Conservation (phyloP, 495 filamentous ascomycete species). For the Daldinia decipiens region DNA sequence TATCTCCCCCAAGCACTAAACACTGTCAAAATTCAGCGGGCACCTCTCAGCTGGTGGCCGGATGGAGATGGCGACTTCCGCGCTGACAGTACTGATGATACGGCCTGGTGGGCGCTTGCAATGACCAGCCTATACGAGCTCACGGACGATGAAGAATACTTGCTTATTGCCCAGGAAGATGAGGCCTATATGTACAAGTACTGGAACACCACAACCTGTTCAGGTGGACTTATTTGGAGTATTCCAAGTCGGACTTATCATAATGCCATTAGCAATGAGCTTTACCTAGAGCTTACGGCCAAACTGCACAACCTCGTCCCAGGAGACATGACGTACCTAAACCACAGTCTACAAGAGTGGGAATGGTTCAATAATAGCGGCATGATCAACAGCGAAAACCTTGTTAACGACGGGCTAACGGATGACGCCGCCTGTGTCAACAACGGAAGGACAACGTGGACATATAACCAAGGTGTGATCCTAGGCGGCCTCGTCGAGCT, state of each 20-base stretch:
- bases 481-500: slow-evolving; percentile 73
- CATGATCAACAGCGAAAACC: slow-evolving; percentile 68
- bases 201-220: slow-evolving; percentile 66
- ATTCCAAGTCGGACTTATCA: slow-evolving; percentile 64
- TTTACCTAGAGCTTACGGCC: slow-evolving; percentile 72
- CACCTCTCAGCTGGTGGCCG: slow-evolving; percentile 52
- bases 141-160: slow-evolving; percentile 62
- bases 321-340: slow-evolving; percentile 60
- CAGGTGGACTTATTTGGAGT: slow-evolving; percentile 69
- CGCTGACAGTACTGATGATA: slow-evolving; percentile 72
- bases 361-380: slow-evolving; percentile 70
- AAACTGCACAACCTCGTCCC: slow-evolving; percentile 70
- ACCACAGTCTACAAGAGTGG: slow-evolving; percentile 66
- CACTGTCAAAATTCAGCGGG: slow-evolving; percentile 50
- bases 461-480: slow-evolving; percentile 81
- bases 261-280: slow-evolving; percentile 77
- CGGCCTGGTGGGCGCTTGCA: slow-evolving; percentile 75
- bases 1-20: slow-evolving; percentile 49
- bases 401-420: slow-evolving; percentile 74
- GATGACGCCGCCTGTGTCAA: slow-evolving; percentile 62
- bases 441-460: slow-evolving; percentile 69
- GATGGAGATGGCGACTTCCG: slow-evolving; percentile 58
- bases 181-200: slow-evolving; percentile 67
- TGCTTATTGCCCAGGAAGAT: slow-evolving; percentile 64
- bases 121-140: slow-evolving; percentile 71